Evolutionary conservation across 1,139 yeast genomes (phyloP).

Genomic region (Suhomyces kunorum): DNA sequence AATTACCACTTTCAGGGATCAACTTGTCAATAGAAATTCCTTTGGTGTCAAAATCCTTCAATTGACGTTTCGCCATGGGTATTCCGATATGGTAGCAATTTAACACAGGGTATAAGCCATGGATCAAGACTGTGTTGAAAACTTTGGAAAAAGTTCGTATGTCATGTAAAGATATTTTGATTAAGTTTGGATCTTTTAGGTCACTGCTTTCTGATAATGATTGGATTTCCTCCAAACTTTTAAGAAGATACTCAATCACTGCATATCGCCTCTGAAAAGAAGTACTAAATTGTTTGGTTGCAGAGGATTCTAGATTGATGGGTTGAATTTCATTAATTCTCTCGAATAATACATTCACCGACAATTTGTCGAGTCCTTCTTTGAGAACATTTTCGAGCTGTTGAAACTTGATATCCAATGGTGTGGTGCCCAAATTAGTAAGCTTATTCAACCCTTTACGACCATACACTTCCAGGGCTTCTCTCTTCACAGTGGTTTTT

Average conservation of each 20-base stretch:
- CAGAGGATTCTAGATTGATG: too few relatives aligned
- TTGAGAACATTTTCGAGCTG: constrained; percentile 30
- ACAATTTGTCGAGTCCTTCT: constrained; percentile 29
- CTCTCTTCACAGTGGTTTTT: constrained; percentile 35
- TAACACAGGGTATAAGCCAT: constrained; percentile 70
- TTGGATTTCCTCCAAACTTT: constrained; percentile 32
- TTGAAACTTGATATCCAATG: constrained; percentile 39
- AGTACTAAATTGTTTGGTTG: not conserved
- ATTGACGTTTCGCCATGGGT: constrained; percentile 60
- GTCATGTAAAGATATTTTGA: constrained; percentile 81
- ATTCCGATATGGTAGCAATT: constrained; percentile 58
- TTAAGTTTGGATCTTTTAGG: constrained; percentile 39
- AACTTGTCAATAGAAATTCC: constrained; percentile 25
- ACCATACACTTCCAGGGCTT: constrained; percentile 36
- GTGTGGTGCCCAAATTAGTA: constrained; percentile 30
- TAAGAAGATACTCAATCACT: constrained; percentile 33
- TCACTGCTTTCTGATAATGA: constrained; percentile 13
- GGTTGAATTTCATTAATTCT: constrained; percentile 2
- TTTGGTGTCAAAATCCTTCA: constrained; percentile 43
- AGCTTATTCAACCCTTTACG: constrained; percentile 42
- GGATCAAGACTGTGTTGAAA: constrained; percentile 62
- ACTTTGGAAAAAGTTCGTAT: constrained; percentile 70
- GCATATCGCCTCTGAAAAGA: constrained; percentile 17
- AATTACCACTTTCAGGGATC: constrained; percentile 3
- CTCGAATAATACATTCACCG: constrained; percentile 20